phyloP scores from a whole-genome alignment of 2,329 filamentous ascomycete species.

The Ophiostoma ips region DNA sequence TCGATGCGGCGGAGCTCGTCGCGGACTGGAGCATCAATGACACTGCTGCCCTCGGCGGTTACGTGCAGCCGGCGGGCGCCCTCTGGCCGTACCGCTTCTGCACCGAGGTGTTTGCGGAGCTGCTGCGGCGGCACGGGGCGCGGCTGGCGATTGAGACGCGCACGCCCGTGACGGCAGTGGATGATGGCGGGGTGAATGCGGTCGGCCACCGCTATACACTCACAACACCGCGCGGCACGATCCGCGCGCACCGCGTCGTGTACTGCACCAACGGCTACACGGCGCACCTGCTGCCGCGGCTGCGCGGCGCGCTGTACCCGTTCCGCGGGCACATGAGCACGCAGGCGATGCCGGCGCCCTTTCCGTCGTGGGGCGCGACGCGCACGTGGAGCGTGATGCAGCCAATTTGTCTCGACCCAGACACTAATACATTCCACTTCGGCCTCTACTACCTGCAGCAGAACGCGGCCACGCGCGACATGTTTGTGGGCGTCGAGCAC shows the following conservation, averaged over 20 bases:
- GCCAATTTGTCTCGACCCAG: neutral
- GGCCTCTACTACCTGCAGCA: constrained; percentile 12
- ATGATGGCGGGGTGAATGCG: neutral
- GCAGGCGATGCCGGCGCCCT: constrained; percentile 19
- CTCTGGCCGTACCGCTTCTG: constrained; percentile 28
- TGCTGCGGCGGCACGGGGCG: constrained; percentile 17
- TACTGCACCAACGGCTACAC: constrained; percentile 30
- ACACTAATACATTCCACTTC: neutral
- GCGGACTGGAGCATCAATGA: neutral
- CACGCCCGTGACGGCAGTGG: constrained; percentile 18
- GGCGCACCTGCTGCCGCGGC: constrained; percentile 26
- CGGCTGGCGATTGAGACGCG: constrained; percentile 13
- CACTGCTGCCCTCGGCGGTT: neutral
- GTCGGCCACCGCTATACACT: constrained; percentile 18
- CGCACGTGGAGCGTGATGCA: constrained; percentile 13
- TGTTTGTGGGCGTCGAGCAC: constrained; percentile 10
- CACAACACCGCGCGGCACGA: constrained; percentile 22
- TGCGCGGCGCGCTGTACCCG: constrained; percentile 25
- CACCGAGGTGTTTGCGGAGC: constrained; percentile 20
- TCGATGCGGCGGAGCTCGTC: neutral
- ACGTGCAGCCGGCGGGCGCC: constrained; percentile 19
- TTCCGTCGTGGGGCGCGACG: constrained; percentile 7
- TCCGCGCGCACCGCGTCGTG: constrained; percentile 23
- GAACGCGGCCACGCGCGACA: constrained; percentile 3
- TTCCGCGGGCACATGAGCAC: constrained; percentile 29